Evolutionary conservation across 1,284 basidiomycete genomes (phyloP), one percentile per base, ranked within the genome.

Genomic region (Moesziomyces globuligerus): DNA sequence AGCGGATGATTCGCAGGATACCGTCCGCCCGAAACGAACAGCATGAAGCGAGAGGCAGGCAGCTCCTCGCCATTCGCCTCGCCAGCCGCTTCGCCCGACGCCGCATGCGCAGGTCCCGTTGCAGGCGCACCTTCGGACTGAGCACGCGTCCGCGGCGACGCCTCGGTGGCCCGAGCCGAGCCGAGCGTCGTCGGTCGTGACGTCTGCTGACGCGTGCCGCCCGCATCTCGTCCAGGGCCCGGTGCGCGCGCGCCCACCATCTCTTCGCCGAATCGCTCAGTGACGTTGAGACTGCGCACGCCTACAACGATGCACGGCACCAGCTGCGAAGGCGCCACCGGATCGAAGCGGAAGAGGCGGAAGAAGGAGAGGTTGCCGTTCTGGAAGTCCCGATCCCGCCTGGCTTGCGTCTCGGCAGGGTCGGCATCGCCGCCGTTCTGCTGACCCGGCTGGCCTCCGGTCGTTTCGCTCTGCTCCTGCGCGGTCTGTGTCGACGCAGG

Each of bases 1-100:
- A 81, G 55, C 15, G 79, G 79, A 37, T 81, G 79, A 34, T 73
- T 59, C 10, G 74, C 67, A 17, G 74, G 70, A 42, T 80, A 81
- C 24, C 71, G 69, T 1, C 79, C 79, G 26, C 79, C 79, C 32
- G 74, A 76, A 6, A 81, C 76, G 47, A 81, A 81, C 17, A 81
- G 72, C 47, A 80, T 65, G 53, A 80, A 80, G 20, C 79, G 72
- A 18, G 76, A 72, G 13, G 75, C 53, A 1, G 73, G 70, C 9
- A 45, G 45, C 38, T 66, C 54, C 17, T 56, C 58, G 13, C 34
- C 69, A 5, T 44, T 38, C 11, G 37, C 20, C 7, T 51, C 48
- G n/a, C n/a, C n/a, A n/a, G 32, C 26, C 21, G 51, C 13, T 11
- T 34, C 47, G 26, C 37, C n/a, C n/a, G n/a, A n/a, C n/a, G n/a